Evolutionary conservation across 768 basidiomycete species (phyloP), one percentile per base, ranked within the genome.

Genomic region (Xerocomellus amylosporus): DNA sequence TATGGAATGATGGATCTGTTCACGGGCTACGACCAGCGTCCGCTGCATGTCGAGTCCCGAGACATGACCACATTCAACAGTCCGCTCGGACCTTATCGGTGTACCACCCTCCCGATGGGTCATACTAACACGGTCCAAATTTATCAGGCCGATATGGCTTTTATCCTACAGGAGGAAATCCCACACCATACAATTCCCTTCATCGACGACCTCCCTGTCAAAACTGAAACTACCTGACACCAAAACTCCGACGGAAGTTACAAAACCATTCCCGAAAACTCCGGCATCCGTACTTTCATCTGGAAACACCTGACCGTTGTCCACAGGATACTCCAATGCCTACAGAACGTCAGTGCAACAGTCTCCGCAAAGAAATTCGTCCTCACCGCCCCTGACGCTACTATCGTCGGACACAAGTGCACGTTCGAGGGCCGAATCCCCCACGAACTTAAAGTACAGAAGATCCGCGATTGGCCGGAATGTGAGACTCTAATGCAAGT

Each of bases 91-190:
- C 33, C 33, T 2, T 6, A 34, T 13, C 12, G 67, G 73, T 50
- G 74, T 70, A 0, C 75, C 73, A 0, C 0, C 75, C 75, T 0
- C 19, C 30, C 44, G 2, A 76, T 75, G 74, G 79, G 77, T 0
- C 75, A 64, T 39, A 77, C 77, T 0, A 78, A 79, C 24, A 72
- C 69, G 0, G 67, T 73, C 0, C 71, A 70, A 0, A 74, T 78
- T 2, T 74, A 76, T 43, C 74, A 79, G 15, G 73, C 69, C 12
- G 69, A 78, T 49, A 65, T 76, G 7, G 64, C 64, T 0, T 73
- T 70, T 43, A 73, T 78, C 8, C 54, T 80, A 0, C 62, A 72
- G 42, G 53, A 66, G 0, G 72, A 79, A 53, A 78, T 80, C 3
- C 75, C 17, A 0, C 75, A 75, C 1, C 22, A 64, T 6, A 73